Base-by-base conservation (phyloP, 2,329 filamentous ascomycete species). In the Zymoseptoria ardabiliae region DNA sequence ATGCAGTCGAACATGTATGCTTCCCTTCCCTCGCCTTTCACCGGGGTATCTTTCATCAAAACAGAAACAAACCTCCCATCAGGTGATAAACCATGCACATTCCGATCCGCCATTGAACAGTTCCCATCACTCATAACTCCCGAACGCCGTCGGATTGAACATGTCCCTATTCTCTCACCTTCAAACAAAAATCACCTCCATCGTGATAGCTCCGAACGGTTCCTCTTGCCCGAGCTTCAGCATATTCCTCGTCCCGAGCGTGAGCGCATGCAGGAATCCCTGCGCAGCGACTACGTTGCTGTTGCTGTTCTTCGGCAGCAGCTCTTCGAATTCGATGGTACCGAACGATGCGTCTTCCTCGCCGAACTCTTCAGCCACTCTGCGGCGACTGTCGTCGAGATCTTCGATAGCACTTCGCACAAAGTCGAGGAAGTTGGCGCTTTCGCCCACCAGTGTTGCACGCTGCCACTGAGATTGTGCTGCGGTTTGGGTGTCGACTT, bases 221-320 rank as follows among this genome's bases (percentile, higher is more conserved):
- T 75, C 71, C 3, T 73, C 73, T 73, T 96, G 91, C 62, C 81
- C 74, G 51, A 78, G 70, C 66, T 73, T 71, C 59, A 80, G 64
- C 59, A 79, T 62, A 9, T 72, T 72, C 65, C 76, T 76, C 30
- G 71, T 72, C 2, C 84, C 86, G 50, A 94, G 79, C 10, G 82
- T 79, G 13, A 95, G 80, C 2, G 90, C 79, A 71, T 94, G 89
- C 75, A 88, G 84, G 70, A 90, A 87, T 0, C 85, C 90, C 71
- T 91, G 88, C 2, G 88, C 85, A 8, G 87, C 89, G 11, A 90
- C 85, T 28, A 83, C 76, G 41, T 78, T 80, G 50, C 72, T 77
- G 28, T 82, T 84, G 50, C 78, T 74, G 9, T 69, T 69, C 0
- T 84, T 81, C n/a, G 83, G 79, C 51, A 94, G 83, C 9, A 96